A percentile compares a stretch with the other conserved stretches of the same genome.
These are phyloP conservation scores for Globisporangium cylindrosporum DNA, from an alignment of 352 stramenopile species.

Conservation along the genomic window DNA sequence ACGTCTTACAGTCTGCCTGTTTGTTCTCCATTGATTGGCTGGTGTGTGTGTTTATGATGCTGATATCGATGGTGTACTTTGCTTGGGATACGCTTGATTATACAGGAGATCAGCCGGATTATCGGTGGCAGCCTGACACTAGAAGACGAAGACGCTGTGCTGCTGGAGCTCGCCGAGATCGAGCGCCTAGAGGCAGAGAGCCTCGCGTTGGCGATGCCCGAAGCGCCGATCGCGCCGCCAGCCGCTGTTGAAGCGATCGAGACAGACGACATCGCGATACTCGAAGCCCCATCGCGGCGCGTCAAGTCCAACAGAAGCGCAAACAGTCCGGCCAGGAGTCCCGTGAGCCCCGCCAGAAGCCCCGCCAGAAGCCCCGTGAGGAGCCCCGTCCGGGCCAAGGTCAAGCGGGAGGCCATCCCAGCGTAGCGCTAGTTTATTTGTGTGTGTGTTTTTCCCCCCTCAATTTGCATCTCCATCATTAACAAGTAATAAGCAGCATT, in stretches of 20 bases:
- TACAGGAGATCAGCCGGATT: conserved; percentile 84
- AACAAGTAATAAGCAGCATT: too few relatives aligned
- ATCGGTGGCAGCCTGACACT: conserved; percentile 74
- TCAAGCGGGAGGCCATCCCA: conserved; percentile 16
- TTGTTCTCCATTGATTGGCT: background rate
- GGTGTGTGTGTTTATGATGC: background rate
- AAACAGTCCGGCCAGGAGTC: background rate
- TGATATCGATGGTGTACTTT: conserved; percentile 6
- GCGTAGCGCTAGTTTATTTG: conserved; percentile 9
- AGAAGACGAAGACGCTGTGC: conserved; percentile 83
- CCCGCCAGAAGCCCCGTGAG: background rate
- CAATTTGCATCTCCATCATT: background rate
- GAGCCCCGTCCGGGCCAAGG: conserved; percentile 8
- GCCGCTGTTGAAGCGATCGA: conserved; percentile 47
- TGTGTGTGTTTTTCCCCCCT: background rate
- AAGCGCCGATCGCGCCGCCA: conserved; percentile 39
- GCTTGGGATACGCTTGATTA: background rate
- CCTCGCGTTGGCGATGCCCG: conserved; percentile 55
- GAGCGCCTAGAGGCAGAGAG: conserved; percentile 63
- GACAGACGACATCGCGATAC: background rate
- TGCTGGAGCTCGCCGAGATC: conserved; percentile 83
- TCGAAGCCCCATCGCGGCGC: background rate
- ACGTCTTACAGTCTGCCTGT: conserved; percentile 15
- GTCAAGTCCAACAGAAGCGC: background rate
- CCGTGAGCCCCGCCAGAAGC: too few relatives aligned